Evolutionary conservation across 106 monocot species (phyloP), one percentile per base, ranked within the genome.

Genomic region (Agapanthus africanus): DNA sequence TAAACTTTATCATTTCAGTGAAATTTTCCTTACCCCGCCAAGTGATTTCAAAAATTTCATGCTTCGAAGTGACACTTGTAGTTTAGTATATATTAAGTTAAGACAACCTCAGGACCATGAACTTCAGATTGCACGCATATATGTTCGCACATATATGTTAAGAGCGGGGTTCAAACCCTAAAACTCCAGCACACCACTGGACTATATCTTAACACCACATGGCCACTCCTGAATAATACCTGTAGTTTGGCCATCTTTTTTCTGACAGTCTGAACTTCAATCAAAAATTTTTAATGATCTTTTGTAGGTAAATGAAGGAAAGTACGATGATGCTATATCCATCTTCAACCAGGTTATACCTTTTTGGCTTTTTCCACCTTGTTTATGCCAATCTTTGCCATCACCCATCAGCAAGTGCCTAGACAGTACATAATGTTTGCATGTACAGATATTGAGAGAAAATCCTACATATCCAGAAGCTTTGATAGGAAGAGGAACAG

Each of bases 261-360:
- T 59, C 49, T 22, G n/a, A 38, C 15, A 21, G 44, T 37, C 6
- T 78, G 42, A 72, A 39, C 36, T 25, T 54, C 14, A 26, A 37
- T 59, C 27, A 26, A 54, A 54, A 27, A 56, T 52, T 65, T 40
- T 4, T 34, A 22, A 25, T 46, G 31, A 54, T 33, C 42, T 72
- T 82, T 82, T 80, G 68, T 63, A 91, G 94, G 91, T 91, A 59
- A 95, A 95, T 84, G 91, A 91, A 78, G 95, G 91, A 54, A 95
- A 88, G 36, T 95, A 91, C 57, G 86, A 82, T 40, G 65, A 80
- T 63, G 95, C 95, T 40, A 71, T 95, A 76, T 81, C 86, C n/a
- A 79, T 91, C 27, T 95, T 95, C 75, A 70, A 86, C 57, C 83
- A 88, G 90, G 94, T 94, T 63, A 13, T 59, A 14, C 27, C 36